A percentile compares a stretch with the other conserved stretches of the same genome.
These are phyloP conservation scores for Erucastrum elatum DNA, from an alignment of 345 rosid species.

Conservation along the genomic window DNA sequence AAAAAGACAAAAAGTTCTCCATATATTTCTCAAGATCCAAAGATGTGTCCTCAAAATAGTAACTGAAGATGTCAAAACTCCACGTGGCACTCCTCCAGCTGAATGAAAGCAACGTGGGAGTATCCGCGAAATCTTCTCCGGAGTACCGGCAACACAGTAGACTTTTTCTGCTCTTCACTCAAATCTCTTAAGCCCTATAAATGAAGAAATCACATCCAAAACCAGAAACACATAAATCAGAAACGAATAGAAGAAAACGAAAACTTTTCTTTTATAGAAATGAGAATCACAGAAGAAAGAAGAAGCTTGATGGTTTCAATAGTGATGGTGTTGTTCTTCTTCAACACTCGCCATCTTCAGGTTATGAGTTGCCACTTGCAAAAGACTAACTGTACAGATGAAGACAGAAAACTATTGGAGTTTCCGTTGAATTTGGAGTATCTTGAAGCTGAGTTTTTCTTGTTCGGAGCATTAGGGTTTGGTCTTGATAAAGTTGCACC, in stretches of 20 bases:
- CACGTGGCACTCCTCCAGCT: slow-evolving; percentile 25
- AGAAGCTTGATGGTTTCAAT: slow-evolving; percentile 17
- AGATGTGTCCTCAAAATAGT: slow-evolving; percentile 36
- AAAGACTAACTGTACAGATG: slow-evolving; percentile 16
- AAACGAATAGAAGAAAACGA: neutral
- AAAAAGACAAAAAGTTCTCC: too few species aligned
- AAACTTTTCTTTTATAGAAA: neutral
- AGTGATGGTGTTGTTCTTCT: slow-evolving; percentile 20
- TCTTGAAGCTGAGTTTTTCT: slow-evolving; percentile 90
- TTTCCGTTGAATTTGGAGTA: slow-evolving; percentile 86
- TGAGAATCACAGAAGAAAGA: slow-evolving; percentile 10
- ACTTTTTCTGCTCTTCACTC: slow-evolving; percentile 12
- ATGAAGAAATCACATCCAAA: slow-evolving; percentile 1
- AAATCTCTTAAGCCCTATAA: slow-evolving; percentile 25
- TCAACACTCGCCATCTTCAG: slow-evolving; percentile 29
- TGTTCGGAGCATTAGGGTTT: slow-evolving; percentile 65
- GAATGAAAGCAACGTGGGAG: neutral
- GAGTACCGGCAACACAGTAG: slow-evolving; percentile 23
- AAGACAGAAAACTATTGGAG: slow-evolving; percentile 52
- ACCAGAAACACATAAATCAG: slow-evolving; percentile 18
- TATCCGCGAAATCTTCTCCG: slow-evolving; percentile 17
- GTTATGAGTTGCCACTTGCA: slow-evolving; percentile 19
- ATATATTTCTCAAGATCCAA: slow-evolving; percentile 9
- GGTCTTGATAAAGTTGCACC: slow-evolving; percentile 80
- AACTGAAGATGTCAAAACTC: slow-evolving; percentile 33